Evolutionary conservation across 2,329 filamentous ascomycete genomes (phyloP), one percentile per base, ranked within the genome.

Genomic region (Dactylellina parvicollis): DNA sequence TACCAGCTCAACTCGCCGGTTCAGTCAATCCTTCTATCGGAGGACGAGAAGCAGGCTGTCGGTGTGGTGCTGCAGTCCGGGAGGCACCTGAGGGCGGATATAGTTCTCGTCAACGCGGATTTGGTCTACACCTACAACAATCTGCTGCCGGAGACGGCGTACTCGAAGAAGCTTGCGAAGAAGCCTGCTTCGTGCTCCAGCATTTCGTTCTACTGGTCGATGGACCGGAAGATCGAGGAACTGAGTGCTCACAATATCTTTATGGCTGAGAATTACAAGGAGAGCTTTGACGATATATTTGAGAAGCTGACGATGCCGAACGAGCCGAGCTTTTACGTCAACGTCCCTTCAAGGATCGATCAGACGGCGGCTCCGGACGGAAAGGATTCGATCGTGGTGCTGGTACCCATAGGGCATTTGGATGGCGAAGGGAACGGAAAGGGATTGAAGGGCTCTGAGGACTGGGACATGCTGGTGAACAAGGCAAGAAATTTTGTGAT

Each of bases 261-360:
- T 82, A 85, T 92, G 4, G 89, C 90, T 1, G 87, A 91, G 76
- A 84, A 89, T 75, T 92, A 91, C 79, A 84, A 84, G 55, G 87
- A 90, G 76, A 88, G 85, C n/a, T 92, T 92, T 77, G 89, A 92
- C 79, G 85, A 86, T 69, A 92, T 92, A 70, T 92, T 92, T 83
- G 87, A 89, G 75, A 82, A 86, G 28, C 87, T 91, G 71, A 81
- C 84, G 1, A 86, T 92, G 7, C 90, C 90, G 0, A 79, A 84
- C 1, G 84, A 91, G 69, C 90, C 90, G 0, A 89, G 86, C 64
- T 92, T 92, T 82, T 92, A 92, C 80, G 86, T 92, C 80, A 91
- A 92, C 78, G 89, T 92, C 0, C 90, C 90, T 0, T 89, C 86
- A 49, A 85, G 89, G 10, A 84, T 91, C 5, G 90, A 92, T 75